A percentile compares a stretch with the other conserved stretches of the same genome.
phyloP scores from a whole-genome alignment of 805 yeast species.

The Candida saitoana region DNA sequence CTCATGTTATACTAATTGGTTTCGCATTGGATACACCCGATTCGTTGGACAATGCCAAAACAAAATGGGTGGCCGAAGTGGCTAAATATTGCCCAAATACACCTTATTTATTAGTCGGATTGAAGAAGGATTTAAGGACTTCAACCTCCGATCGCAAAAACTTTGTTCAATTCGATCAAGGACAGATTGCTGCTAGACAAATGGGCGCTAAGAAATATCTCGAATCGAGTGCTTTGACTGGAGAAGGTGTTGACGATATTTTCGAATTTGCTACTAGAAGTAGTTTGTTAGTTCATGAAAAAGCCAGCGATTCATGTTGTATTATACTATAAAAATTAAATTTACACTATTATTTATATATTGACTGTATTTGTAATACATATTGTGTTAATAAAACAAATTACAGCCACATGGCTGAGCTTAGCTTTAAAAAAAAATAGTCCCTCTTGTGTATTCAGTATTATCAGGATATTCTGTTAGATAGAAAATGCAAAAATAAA shows the following conservation, averaged over 20 bases:
- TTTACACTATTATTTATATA: too few species aligned
- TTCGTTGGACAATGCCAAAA: conserved; percentile 73
- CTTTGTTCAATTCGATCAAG: conserved; percentile 55
- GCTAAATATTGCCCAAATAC: conserved; percentile 73
- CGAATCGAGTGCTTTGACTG: conserved; percentile 89
- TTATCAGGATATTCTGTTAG: too few species aligned
- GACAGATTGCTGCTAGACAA: conserved; percentile 64
- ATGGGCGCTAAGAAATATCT: conserved; percentile 81
- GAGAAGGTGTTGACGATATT: conserved; percentile 92
- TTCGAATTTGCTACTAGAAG: conserved; percentile 89
- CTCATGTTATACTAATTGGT: conserved; percentile 81
- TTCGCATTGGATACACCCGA: conserved; percentile 84
- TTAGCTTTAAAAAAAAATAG: too few species aligned
- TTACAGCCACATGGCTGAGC: too few species aligned
- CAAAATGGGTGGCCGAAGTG: conserved; percentile 88
- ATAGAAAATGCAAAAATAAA: too few species aligned
- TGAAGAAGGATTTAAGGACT: conserved; percentile 75
- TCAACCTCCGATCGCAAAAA: conserved; percentile 33
- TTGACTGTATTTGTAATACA: too few species aligned
- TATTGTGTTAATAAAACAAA: too few species aligned
- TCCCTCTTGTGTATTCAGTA: too few species aligned
- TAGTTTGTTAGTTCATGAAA: conserved; percentile 48
- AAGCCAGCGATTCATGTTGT: conserved; percentile 30
- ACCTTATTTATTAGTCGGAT: conserved; percentile 75
- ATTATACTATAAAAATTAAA: conserved; percentile 18